Evolutionary conservation across 1,139 yeast species (phyloP).

Genomic region (Sugiyamaella xylanicola): DNA sequence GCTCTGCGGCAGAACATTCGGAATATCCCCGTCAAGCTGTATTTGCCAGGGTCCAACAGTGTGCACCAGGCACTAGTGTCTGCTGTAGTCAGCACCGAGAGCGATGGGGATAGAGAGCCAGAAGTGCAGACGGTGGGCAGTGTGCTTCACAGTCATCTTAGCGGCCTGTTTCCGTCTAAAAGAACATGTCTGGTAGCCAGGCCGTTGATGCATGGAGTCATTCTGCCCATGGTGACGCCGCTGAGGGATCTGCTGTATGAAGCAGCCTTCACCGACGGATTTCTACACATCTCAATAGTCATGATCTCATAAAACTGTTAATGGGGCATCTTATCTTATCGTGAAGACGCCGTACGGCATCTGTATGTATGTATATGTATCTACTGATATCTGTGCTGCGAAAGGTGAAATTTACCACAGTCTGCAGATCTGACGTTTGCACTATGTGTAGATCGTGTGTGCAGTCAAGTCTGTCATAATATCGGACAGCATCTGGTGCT

Average conservation of each 20-base stretch:
- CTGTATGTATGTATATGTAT: not conserved
- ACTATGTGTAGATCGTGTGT: too few species aligned
- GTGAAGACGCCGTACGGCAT: not conserved
- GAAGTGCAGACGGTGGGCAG: slow-evolving; percentile 46
- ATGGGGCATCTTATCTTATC: not conserved
- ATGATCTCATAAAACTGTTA: slow-evolving; percentile 38
- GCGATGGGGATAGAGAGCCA: slow-evolving; percentile 23
- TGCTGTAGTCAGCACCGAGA: not conserved
- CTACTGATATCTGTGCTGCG: not conserved
- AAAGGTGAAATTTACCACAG: not conserved
- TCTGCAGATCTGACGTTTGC: not conserved
- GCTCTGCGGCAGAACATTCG: slow-evolving; percentile 34
- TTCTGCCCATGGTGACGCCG: slow-evolving; percentile 50
- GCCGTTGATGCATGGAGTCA: slow-evolving; percentile 67
- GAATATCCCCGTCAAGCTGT: slow-evolving; percentile 62
- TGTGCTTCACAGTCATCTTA: slow-evolving; percentile 48
- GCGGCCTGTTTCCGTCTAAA: slow-evolving; percentile 49
- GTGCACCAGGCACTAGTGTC: slow-evolving; percentile 54
- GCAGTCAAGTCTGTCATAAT: not conserved
- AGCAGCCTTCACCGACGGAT: slow-evolving; percentile 72
- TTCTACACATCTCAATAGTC: slow-evolving; percentile 61
- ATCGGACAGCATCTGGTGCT: not conserved
- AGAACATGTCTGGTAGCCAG: slow-evolving; percentile 44
- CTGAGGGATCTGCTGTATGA: slow-evolving; percentile 56
- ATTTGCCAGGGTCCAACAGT: slow-evolving; percentile 52